Percentiles rank a stretch among this genome's conserved stretches.
phyloP scores from a whole-genome alignment of 768 basidiomycete species.

The Macrolepiota albuminosa region DNA sequence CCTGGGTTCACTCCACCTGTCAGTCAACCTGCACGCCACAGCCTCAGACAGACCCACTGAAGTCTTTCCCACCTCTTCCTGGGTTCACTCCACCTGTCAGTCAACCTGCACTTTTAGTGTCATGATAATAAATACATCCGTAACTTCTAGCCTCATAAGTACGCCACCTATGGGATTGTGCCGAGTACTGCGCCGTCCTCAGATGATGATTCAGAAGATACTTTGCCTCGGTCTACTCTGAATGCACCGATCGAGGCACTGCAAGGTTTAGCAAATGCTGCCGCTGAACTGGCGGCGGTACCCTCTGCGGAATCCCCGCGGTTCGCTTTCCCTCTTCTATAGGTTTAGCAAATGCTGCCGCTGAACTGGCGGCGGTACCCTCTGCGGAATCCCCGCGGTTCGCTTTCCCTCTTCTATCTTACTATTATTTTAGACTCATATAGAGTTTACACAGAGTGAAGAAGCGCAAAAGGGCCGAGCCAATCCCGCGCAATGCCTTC shows the following conservation, averaged over 20 bases:
- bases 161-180: constrained; percentile 87
- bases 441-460: constrained; percentile 48
- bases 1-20: constrained; percentile 92
- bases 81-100: constrained; percentile 88
- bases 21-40: constrained; percentile 26
- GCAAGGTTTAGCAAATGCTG: constrained; percentile 91
- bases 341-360: constrained; percentile 91
- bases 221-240: constrained; percentile 75
- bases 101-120: constrained; percentile 10
- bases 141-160: constrained; percentile 69
- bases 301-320: constrained; percentile 62
- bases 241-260: constrained; percentile 94
- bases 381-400: constrained; percentile 63
- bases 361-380: constrained; percentile 83
- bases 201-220: constrained; percentile 90
- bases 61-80: constrained; percentile 78
- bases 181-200: constrained; percentile 80
- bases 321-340: constrained; percentile 28
- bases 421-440: constrained; percentile 3
- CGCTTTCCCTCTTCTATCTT: constrained; percentile 10
- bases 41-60: constrained; percentile 27
- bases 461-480: constrained; percentile 82
- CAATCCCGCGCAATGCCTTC: constrained; percentile 80
- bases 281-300: constrained; percentile 86
- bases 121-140: constrained; percentile 8